Conservation (phyloP, 163 green algal genomes). For the Coccomyxa subellipsoidea region DNA sequence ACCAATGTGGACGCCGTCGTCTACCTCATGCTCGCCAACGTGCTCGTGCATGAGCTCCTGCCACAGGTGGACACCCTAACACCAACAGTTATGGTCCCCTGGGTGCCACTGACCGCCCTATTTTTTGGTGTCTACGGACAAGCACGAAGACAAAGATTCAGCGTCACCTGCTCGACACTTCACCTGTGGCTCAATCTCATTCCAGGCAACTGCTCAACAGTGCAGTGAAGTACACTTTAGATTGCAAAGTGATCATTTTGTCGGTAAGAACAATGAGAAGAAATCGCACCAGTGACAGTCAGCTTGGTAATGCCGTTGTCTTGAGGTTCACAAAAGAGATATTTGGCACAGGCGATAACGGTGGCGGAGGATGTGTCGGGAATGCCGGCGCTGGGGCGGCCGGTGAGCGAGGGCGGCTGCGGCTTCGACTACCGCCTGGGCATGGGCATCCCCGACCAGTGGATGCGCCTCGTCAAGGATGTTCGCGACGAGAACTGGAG, state of each 20-base stretch:
- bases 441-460: slow-evolving; percentile 29
- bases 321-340: background rate
- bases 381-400: slow-evolving; percentile 81
- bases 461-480: slow-evolving; percentile 63
- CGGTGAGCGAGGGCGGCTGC: slow-evolving; percentile 78
- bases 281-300: too few species aligned
- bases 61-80: slow-evolving; percentile 2
- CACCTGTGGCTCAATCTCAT: too few species aligned
- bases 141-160: too few species aligned
- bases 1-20: slow-evolving; percentile 88
- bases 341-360: slow-evolving; percentile 51
- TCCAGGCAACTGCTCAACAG: too few species aligned
- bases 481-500: slow-evolving; percentile 70
- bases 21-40: slow-evolving; percentile 94
- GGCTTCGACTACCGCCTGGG: slow-evolving; percentile 79
- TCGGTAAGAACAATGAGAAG: too few species aligned
- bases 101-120: too few species aligned
- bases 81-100: too few species aligned
- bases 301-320: too few species aligned
- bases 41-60: slow-evolving; percentile 74
- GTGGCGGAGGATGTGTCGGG: slow-evolving; percentile 87
- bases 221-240: background rate
- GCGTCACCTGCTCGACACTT: too few species aligned
- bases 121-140: too few species aligned
- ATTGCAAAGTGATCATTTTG: too few species aligned